Conservation (phyloP, 2,329 filamentous ascomycete genomes). For the Paracamarosporium sp. region DNA sequence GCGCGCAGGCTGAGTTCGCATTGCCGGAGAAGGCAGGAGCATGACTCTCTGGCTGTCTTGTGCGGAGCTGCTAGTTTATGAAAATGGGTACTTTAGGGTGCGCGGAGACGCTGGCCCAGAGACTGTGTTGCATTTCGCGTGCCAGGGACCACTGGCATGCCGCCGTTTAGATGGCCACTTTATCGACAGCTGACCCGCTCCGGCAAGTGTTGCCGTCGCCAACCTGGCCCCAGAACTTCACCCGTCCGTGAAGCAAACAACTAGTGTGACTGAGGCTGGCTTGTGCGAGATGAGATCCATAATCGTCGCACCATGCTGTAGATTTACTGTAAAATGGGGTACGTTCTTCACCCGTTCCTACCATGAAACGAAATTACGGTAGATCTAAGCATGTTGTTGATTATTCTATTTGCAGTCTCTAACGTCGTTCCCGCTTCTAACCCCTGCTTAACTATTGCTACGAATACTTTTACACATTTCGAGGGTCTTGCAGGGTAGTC, state of each 20-base stretch:
- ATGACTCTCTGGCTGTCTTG: background rate
- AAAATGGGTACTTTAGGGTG: background rate
- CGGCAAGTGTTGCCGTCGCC: slow-evolving; percentile 7
- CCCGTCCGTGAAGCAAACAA: too few relatives aligned
- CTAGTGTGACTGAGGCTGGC: background rate
- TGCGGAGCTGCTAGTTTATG: slow-evolving; percentile 1
- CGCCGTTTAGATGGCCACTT: slow-evolving; percentile 2
- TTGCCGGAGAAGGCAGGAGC: slow-evolving; percentile 3
- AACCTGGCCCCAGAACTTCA: too few relatives aligned
- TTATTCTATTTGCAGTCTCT: too few relatives aligned
- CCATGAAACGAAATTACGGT: too few relatives aligned
- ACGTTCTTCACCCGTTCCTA: too few relatives aligned
- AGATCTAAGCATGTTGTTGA: too few relatives aligned
- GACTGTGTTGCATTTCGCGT: slow-evolving; percentile 3
- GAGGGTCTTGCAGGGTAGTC: too few relatives aligned
- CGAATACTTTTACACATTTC: too few relatives aligned
- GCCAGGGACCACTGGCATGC: slow-evolving; percentile 3
- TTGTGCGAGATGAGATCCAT: background rate
- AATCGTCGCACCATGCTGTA: background rate
- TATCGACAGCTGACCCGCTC: background rate
- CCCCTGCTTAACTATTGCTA: too few relatives aligned
- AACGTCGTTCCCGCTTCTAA: too few relatives aligned
- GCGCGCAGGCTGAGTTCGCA: slow-evolving; percentile 2
- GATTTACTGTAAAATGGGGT: background rate
- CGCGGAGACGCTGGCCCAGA: background rate